Evolutionary conservation across 176 grass and related monocot genomes (phyloP), one percentile per base, ranked within the genome.

Genomic region (Poa annua): DNA sequence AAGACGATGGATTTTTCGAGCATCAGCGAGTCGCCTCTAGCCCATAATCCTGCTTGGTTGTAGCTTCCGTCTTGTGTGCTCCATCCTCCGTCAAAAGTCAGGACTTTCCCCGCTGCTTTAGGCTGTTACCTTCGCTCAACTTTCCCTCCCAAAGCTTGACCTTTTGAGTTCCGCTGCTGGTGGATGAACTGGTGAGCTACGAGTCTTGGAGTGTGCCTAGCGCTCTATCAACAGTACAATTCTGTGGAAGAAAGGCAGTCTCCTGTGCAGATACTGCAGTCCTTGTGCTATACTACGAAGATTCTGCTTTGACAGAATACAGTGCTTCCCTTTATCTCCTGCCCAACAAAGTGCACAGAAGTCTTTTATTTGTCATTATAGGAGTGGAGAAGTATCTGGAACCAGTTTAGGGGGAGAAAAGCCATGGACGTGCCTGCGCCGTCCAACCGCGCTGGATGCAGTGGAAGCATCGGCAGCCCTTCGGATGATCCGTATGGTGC

Each of bases 401-500:
- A 39, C 8, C 57, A 9, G 1, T n/a, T 42, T 0, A 66, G 68
- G 44, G 76, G 76, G 60, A 80, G 75, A 67, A 53, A 68, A 75
- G 7, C 61, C 61, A 90, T 90, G 88, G 85, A 90, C 75, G 45
- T 86, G 42, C 88, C 80, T 68, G 38, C 42, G 12, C 80, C 60
- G 49, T 80, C 85, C 69, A 83, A 24, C 75, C 76, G 76, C 14
- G 50, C 39, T 24, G 68, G 80, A 39, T 83, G 57, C 80, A 86
- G 33, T 1, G 33, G 80, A 41, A 51, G 64, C 74, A 68, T 80
- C 1, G 11, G 80, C 61, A 87, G 85, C 70, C 52, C 80, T 59
- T 80, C 83, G 24, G 90, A 92, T 55, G 93, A 92, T 70, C 85
- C 83, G 2, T 95, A 90, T 74, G 67, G 80, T 35, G 10, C 64